Evolutionary conservation across 331 rosid genomes (phyloP).

Genomic region (Ulmus americana): DNA sequence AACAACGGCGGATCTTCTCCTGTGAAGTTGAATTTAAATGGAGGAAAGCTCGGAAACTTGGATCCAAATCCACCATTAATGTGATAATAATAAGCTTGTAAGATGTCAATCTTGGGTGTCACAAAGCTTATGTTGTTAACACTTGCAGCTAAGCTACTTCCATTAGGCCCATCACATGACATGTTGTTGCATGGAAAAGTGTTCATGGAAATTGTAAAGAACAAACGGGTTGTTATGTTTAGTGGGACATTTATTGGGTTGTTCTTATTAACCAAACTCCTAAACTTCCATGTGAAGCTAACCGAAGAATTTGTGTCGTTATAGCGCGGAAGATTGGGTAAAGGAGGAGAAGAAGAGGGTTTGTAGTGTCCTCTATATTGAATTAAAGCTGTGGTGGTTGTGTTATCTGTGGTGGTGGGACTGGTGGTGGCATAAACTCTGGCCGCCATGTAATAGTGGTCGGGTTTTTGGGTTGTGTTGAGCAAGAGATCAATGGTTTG

Average conservation of each 20-base stretch:
- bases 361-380: conserved; percentile 17
- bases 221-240: conserved; percentile 18
- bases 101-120: conserved; percentile 22
- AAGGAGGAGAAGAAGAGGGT: neutral
- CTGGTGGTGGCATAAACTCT: conserved; percentile 7
- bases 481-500: conserved; percentile 42
- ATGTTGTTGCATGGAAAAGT: conserved; percentile 19
- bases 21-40: conserved; percentile 33
- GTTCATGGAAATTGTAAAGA: conserved; percentile 32
- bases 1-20: conserved; percentile 22
- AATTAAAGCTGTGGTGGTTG: conserved; percentile 35
- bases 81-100: conserved; percentile 42
- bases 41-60: conserved; percentile 38
- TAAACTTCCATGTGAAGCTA: conserved; percentile 25
- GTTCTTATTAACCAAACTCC: conserved; percentile 24
- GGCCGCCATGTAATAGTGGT: conserved; percentile 45
- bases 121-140: conserved; percentile 45
- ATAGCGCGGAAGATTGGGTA: conserved; percentile 32
- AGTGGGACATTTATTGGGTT: conserved; percentile 26
- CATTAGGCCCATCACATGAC: conserved; percentile 35
- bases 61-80: conserved; percentile 20
- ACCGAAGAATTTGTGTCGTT: conserved; percentile 34
- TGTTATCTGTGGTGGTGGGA: conserved; percentile 5
- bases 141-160: conserved; percentile 28
- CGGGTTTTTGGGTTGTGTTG: conserved; percentile 32